These are phyloP conservation scores for Phytophthora palmivora DNA, from an alignment of 352 stramenopile species.

Conservation along the genomic window DNA sequence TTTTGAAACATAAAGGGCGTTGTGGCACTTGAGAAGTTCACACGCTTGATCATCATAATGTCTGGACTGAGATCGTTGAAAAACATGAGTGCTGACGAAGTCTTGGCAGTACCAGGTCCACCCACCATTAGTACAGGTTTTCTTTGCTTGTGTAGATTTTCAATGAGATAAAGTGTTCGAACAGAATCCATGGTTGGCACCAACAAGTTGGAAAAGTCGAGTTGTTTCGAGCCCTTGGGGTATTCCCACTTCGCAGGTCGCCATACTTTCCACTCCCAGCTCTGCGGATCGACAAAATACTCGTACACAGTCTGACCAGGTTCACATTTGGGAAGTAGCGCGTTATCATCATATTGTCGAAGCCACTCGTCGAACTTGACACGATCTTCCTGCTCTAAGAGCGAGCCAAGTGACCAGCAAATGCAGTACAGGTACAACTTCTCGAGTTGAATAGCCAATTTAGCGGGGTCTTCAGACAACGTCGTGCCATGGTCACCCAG, in stretches of 20 bases:
- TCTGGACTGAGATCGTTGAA: slow-evolving; percentile 95
- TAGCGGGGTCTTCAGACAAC: slow-evolving; percentile 71
- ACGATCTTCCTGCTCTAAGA: slow-evolving; percentile 97
- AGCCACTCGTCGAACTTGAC: slow-evolving; percentile 97
- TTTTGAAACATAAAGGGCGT: slow-evolving; percentile 98
- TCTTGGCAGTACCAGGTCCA: slow-evolving; percentile 98
- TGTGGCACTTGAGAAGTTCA: slow-evolving; percentile 99
- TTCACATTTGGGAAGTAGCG: slow-evolving; percentile 93
- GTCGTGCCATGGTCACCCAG: slow-evolving; percentile 80
- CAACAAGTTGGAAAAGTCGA: slow-evolving; percentile 98
- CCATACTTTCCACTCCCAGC: slow-evolving; percentile 96
- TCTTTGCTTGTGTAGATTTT: slow-evolving; percentile 94
- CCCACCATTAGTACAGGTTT: slow-evolving; percentile 96
- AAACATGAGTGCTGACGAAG: slow-evolving; percentile 98
- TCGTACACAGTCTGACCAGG: slow-evolving; percentile 92
- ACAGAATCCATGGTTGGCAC: slow-evolving; percentile 99
- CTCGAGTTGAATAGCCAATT: slow-evolving; percentile 89
- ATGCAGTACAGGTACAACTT: slow-evolving; percentile 98
- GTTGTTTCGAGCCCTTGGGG: slow-evolving; percentile 90
- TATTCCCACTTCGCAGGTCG: slow-evolving; percentile 96
- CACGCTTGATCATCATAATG: slow-evolving; percentile 96
- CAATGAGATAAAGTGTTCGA: slow-evolving; percentile 93
- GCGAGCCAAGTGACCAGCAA: slow-evolving; percentile 95
- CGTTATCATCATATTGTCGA: slow-evolving; percentile 91
- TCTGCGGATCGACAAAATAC: slow-evolving; percentile 93